A percentile compares a stretch with the other conserved stretches of the same genome.
Evolutionary conservation across 108 stramenopile species (phyloP).

Genomic region (Nitzschia putrida): DNA sequence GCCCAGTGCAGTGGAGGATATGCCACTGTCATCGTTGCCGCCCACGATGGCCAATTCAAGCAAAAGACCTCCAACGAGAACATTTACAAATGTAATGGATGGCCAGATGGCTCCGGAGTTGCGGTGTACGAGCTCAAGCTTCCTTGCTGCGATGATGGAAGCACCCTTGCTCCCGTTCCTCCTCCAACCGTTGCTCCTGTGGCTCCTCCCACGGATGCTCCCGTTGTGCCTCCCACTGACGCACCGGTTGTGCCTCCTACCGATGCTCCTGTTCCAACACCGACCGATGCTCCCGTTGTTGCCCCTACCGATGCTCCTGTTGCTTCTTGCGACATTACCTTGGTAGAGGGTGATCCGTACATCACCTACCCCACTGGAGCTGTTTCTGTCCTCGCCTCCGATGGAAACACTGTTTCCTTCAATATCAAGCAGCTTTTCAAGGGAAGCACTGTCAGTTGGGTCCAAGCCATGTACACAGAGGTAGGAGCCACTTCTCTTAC

Average conservation of each 20-base stretch:
- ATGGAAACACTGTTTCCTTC: constrained; percentile 3
- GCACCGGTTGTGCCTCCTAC: constrained; percentile 3
- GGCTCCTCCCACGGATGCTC: constrained; percentile 22
- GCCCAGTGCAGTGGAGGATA: background rate
- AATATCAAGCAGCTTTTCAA: background rate
- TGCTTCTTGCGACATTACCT: background rate
- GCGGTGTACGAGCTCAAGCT: background rate
- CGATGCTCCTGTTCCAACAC: constrained; percentile 25
- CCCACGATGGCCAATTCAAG: constrained; percentile 3
- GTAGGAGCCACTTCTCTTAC: background rate
- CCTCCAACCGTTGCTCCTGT: background rate
- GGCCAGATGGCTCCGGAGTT: background rate
- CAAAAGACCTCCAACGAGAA: background rate
- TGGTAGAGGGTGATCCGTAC: too few species aligned
- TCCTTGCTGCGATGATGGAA: constrained; percentile 1
- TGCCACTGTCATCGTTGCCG: background rate
- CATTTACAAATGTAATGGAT: constrained; percentile 1
- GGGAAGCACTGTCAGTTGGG: constrained; percentile 3
- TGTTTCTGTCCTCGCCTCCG: background rate
- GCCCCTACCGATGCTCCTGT: constrained; percentile 19
- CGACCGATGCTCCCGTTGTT: constrained; percentile 16
- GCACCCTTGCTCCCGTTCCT: background rate
- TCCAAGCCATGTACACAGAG: background rate
- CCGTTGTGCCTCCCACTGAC: constrained; percentile 1
- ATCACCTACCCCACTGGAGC: too few species aligned